Percentiles rank a stretch among this genome's conserved stretches.
These are phyloP conservation scores for Platanthera guangdongensis DNA, from an alignment of 106 monocot genomes.

Conservation along the genomic window DNA sequence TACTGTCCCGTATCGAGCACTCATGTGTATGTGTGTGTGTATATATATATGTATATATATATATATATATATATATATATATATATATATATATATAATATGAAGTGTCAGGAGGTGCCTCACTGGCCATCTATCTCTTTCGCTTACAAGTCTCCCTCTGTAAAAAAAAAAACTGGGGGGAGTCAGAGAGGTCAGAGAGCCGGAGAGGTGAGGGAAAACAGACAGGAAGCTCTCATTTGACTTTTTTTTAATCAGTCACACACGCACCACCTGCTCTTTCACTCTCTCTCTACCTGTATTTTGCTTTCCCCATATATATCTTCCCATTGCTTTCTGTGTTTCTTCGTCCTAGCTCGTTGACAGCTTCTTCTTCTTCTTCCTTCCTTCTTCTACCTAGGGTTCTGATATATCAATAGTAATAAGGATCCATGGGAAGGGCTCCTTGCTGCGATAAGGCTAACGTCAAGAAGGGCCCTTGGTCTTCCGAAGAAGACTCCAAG, in stretches of 20 bases:
- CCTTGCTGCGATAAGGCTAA: slow-evolving; percentile 93
- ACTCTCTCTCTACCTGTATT: neutral
- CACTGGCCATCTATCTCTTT: slow-evolving; percentile 5
- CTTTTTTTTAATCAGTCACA: neutral
- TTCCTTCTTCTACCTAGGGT: neutral
- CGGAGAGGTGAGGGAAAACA: neutral
- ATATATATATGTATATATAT: too few species aligned
- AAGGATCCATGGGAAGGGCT: slow-evolving; percentile 69
- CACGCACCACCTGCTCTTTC: neutral
- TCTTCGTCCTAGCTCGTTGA: neutral
- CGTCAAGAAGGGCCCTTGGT: slow-evolving; percentile 95
- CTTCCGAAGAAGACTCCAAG: slow-evolving; percentile 81
- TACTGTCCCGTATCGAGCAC: too few species aligned
- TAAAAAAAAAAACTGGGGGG: too few species aligned
- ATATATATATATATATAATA: too few species aligned
- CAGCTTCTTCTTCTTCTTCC: neutral
- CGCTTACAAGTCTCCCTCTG: slow-evolving; percentile 2
- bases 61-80: too few species aligned
- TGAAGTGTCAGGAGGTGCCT: neutral
- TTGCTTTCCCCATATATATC: neutral
- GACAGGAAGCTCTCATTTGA: slow-evolving; percentile 5
- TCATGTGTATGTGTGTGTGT: too few species aligned
- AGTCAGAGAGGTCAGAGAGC: neutral
- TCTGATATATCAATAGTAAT: neutral
- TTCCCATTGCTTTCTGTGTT: slow-evolving; percentile 3